phyloP scores from a whole-genome alignment of 768 basidiomycete genomes.

The Rhizopogon rudus region DNA sequence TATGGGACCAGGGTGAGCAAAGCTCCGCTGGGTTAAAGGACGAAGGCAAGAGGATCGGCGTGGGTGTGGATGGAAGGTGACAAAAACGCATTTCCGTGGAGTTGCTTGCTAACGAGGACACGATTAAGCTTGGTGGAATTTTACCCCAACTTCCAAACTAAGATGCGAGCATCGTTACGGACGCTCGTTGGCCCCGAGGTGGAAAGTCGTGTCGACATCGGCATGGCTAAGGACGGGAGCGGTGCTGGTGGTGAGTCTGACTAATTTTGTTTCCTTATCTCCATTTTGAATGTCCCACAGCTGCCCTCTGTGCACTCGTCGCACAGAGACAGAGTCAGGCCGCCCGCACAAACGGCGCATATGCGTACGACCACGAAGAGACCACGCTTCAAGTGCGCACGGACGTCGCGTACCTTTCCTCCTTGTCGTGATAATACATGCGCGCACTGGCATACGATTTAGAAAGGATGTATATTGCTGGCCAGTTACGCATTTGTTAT shows the following conservation, averaged over 20 bases:
- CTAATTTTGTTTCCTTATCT: background rate
- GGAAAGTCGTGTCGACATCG: slow-evolving; percentile 78
- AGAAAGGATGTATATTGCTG: background rate
- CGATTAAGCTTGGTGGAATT: slow-evolving; percentile 75
- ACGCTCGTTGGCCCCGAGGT: slow-evolving; percentile 74
- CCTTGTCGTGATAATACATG: slow-evolving; percentile 14
- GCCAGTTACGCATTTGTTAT: slow-evolving; percentile 1
- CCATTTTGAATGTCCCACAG: slow-evolving; percentile 32
- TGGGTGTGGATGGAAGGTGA: slow-evolving; percentile 94
- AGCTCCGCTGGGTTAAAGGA: slow-evolving; percentile 14
- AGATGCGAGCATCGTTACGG: slow-evolving; percentile 70
- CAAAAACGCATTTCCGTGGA: slow-evolving; percentile 6
- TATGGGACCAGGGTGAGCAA: slow-evolving; percentile 35
- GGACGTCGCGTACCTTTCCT: slow-evolving; percentile 10
- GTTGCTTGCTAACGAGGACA: background rate
- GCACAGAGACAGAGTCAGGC: slow-evolving; percentile 20
- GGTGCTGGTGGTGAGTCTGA: slow-evolving; percentile 86
- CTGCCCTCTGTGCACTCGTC: slow-evolving; percentile 77
- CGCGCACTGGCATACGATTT: background rate
- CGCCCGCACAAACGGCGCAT: slow-evolving; percentile 7
- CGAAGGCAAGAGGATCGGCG: slow-evolving; percentile 51
- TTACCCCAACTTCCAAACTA: slow-evolving; percentile 81
- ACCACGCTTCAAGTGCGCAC: slow-evolving; percentile 12
- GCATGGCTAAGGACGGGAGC: slow-evolving; percentile 94
- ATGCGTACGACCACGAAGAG: slow-evolving; percentile 2